Base-by-base conservation (phyloP, 495 filamentous ascomycete species). In the Delitschia confertaspora region DNA sequence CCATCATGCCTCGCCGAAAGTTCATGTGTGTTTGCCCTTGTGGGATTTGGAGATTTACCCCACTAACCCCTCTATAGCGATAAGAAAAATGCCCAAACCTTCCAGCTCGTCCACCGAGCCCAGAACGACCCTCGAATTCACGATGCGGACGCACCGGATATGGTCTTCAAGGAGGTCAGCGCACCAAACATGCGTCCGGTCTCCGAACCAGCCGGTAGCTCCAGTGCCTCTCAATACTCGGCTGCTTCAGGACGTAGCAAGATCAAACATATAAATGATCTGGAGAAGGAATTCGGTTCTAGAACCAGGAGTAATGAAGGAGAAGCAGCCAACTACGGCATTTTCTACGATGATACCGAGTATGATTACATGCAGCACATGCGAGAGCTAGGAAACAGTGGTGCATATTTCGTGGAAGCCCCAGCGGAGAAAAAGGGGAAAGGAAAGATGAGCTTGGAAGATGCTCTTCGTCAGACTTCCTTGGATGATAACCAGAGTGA, bases 331-430 rank as follows among this genome's bases (percentile, higher is more conserved):
- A 84, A 85, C 63, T 75, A 95, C 63, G 93, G 93, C 36, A 72
- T 99, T 45, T 95, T 83, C 73, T 83, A 69, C 56, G 79, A 83
- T 46, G 91, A 98, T 63, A 82, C 86, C 41, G 74, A 82, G 54
- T 98, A 98, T 65, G 93, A 98, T 57, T 98, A 98, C 66, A 96
- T 98, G 91, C 91, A 99, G 63, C 93, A 99, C 66, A 70, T 99
- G 69, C 82, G 85, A n/a, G 91, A 95, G 44, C 59, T 86, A 4
- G 80, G 79, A 5, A 11, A n/a, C 6, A 38, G 49, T 21, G 72
- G 76, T 3, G 74, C 78, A 14, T 72, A 83, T 33, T 95, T 91
- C 51, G 72, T 96, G 13, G 84, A 93, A 54, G 82, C 87, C 16
- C 55, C 64, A 6, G 55, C 59, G 22, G 71, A 69, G 44, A 70